Percentiles rank a stretch among this genome's conserved stretches.
Conservation (phyloP, 2,329 filamentous ascomycete species). For the Fusarium neocosmosporiellum region DNA sequence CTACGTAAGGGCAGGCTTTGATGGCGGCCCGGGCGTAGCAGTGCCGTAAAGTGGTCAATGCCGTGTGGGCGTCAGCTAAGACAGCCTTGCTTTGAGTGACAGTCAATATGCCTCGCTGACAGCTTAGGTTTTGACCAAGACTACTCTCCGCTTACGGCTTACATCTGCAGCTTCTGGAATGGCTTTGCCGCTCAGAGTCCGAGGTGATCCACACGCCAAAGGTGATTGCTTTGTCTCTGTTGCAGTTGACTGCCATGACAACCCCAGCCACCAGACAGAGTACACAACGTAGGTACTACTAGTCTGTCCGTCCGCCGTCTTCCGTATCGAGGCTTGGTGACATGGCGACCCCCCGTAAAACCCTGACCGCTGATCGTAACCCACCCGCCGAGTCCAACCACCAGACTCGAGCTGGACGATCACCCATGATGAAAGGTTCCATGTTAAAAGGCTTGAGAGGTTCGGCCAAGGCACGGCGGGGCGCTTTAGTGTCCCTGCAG, state of each 20-base stretch:
- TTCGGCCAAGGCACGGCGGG: conserved; percentile 41
- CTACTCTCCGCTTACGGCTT: background rate
- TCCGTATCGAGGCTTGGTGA: conserved; percentile 16
- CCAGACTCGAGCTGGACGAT: conserved; percentile 29
- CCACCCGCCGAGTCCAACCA: conserved; percentile 32
- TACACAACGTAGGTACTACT: background rate
- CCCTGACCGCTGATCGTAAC: conserved; percentile 41
- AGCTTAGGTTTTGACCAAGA: background rate
- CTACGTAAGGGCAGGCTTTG: conserved; percentile 20
- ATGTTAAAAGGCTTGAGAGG: conserved; percentile 39
- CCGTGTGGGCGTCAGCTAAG: background rate
- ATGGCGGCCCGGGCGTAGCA: conserved; percentile 10
- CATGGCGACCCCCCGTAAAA: conserved; percentile 15
- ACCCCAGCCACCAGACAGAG: conserved; percentile 15
- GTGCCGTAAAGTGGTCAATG: conserved; percentile 24
- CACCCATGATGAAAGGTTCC: conserved; percentile 37
- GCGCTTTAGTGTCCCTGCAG: conserved; percentile 43
- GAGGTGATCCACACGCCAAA: background rate
- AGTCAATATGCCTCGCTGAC: conserved; percentile 1
- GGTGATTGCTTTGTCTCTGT: conserved; percentile 5
- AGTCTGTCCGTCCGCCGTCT: conserved; percentile 17
- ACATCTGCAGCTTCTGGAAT: conserved; percentile 12
- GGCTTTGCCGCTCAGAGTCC: background rate
- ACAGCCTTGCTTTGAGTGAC: background rate
- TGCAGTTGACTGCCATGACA: conserved; percentile 28